Evolutionary conservation across 108 stramenopile genomes (phyloP).

Genomic region (Epipyxis sp.): DNA sequence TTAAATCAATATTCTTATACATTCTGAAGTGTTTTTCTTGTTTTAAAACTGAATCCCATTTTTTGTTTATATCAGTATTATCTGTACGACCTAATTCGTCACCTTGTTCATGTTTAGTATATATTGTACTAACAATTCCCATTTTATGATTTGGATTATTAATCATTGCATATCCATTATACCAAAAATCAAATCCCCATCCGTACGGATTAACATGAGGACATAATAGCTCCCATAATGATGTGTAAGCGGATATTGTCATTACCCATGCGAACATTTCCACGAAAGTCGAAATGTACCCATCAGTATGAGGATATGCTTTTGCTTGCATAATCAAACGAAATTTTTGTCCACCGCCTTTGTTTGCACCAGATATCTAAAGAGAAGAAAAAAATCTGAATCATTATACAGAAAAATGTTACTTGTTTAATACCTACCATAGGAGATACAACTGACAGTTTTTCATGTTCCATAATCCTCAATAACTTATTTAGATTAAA

Average conservation of each 20-base stretch:
- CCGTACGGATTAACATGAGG: slow-evolving; percentile 2
- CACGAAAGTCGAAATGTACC: slow-evolving; percentile 8
- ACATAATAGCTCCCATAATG: slow-evolving; percentile 4
- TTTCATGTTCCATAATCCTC: no score
- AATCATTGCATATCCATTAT: background rate
- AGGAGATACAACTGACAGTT: background rate
- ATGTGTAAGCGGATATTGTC: background rate
- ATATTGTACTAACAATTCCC: background rate
- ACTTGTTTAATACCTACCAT: background rate
- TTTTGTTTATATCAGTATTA: background rate
- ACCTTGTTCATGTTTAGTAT: background rate
- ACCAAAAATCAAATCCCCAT: slow-evolving; percentile 23
- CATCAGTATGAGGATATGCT: background rate
- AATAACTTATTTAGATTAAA: no score
- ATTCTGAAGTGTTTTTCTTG: background rate
- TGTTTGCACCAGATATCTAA: background rate
- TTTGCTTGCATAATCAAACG: background rate
- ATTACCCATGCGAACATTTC: slow-evolving; percentile 22
- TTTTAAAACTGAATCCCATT: background rate
- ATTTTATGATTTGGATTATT: background rate
- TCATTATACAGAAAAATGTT: background rate
- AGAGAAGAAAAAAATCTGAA: background rate
- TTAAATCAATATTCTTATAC: background rate
- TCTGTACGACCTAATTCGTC: background rate
- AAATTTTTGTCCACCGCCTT: slow-evolving; percentile 14